A percentile compares a stretch with the other conserved stretches of the same genome.
phyloP scores from a whole-genome alignment of 768 basidiomycete species.

The Russula emetica region DNA sequence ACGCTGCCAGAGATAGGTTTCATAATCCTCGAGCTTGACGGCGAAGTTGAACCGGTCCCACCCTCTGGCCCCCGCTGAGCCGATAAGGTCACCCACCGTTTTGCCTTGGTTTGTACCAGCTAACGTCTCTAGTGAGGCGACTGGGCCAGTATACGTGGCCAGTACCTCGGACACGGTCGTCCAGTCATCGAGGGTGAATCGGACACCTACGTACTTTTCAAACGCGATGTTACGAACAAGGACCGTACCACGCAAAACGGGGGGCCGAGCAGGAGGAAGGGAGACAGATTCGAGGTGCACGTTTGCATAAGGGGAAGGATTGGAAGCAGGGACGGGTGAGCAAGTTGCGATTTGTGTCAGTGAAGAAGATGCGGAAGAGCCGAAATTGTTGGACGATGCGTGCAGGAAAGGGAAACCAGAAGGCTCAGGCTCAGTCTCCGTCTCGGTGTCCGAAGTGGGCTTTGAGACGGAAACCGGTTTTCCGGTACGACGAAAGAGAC shows the following conservation, averaged over 20 bases:
- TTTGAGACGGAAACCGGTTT: constrained; percentile 60
- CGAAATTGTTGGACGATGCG: constrained; percentile 28
- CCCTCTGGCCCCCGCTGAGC: constrained; percentile 18
- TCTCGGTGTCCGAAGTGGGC: constrained; percentile 35
- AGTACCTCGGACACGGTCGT: constrained; percentile 83
- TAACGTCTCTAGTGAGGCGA: constrained; percentile 35
- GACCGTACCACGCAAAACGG: constrained; percentile 63
- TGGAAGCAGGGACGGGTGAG: constrained; percentile 36
- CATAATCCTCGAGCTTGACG: constrained; percentile 71
- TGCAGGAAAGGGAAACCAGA: constrained; percentile 29
- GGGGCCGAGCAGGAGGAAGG: constrained; percentile 37
- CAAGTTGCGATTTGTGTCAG: constrained; percentile 32
- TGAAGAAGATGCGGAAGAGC: constrained; percentile 26
- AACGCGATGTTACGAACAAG: constrained; percentile 83
- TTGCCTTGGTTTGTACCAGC: constrained; percentile 21
- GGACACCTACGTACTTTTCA: constrained; percentile 76
- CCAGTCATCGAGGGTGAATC: constrained; percentile 95
- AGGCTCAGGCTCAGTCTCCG: constrained; percentile 37
- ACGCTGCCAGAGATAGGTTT: constrained; percentile 44
- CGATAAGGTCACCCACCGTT: constrained; percentile 44
- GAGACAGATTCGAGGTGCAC: constrained; percentile 39
- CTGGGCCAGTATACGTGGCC: constrained; percentile 42
- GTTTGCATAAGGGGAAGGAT: constrained; percentile 35
- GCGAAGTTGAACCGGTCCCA: constrained; percentile 46
- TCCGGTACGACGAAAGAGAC: constrained; percentile 61